Evolutionary conservation across 371 early-diverging fungal genomes (phyloP).

Genomic region (Apophysomyces variabilis): DNA sequence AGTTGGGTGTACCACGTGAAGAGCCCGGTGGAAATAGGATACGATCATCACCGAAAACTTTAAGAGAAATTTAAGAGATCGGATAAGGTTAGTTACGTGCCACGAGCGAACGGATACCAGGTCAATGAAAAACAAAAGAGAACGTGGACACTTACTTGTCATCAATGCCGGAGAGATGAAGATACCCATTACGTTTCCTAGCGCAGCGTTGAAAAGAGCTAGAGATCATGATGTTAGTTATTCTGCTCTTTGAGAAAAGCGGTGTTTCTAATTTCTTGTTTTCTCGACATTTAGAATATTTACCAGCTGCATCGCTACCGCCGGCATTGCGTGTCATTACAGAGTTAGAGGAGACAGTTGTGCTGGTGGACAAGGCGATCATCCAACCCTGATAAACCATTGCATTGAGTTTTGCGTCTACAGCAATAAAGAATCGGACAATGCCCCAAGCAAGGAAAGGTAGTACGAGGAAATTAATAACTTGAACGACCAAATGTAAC

Average conservation of each 20-base stretch:
- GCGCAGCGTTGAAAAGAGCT: conserved; percentile 72
- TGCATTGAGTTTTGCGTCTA: conserved; percentile 51
- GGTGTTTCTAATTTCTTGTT: background rate
- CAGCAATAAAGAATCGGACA: conserved; percentile 52
- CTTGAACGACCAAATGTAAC: conserved; percentile 69
- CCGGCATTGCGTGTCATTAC: conserved; percentile 76
- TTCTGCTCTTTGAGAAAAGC: background rate
- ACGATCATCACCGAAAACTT: conserved; percentile 42
- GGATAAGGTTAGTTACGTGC: conserved; percentile 1
- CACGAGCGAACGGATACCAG: background rate
- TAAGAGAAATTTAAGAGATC: conserved; percentile 16
- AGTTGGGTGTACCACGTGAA: conserved; percentile 52
- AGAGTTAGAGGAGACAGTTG: conserved; percentile 81
- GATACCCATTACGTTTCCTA: conserved; percentile 72
- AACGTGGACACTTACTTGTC: conserved; percentile 30
- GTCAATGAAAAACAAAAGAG: background rate
- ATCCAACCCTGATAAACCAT: conserved; percentile 69
- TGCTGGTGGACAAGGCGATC: conserved; percentile 71
- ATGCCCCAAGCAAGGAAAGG: conserved; percentile 68
- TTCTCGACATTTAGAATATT: background rate
- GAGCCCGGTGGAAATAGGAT: conserved; percentile 51
- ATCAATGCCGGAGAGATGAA: conserved; percentile 73
- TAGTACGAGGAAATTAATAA: conserved; percentile 62
- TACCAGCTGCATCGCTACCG: conserved; percentile 69
- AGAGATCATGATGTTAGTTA: background rate